Conservation (phyloP, 768 basidiomycete genomes). For the Trametes coccinea region DNA sequence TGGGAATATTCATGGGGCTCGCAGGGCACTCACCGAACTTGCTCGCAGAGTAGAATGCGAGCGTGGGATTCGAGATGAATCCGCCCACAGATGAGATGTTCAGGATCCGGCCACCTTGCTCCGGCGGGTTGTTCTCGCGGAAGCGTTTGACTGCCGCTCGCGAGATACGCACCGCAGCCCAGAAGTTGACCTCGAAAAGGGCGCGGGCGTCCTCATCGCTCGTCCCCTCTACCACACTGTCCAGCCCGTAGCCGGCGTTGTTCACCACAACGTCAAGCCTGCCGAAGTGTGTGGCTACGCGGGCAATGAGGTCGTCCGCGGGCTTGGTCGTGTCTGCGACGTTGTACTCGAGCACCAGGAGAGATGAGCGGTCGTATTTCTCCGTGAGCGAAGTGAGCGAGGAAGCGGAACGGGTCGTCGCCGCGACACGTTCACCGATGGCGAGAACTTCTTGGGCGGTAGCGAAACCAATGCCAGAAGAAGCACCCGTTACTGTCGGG, state of each 20-base stretch:
- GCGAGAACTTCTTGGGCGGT: slow-evolving; percentile 34
- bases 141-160: slow-evolving; percentile 20
- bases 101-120: slow-evolving; percentile 29
- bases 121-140: slow-evolving; percentile 22
- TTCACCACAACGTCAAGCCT: slow-evolving; percentile 36
- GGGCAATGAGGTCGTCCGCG: slow-evolving; percentile 15
- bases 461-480: slow-evolving; percentile 34
- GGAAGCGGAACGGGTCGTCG: slow-evolving; percentile 33
- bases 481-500: slow-evolving; percentile 34
- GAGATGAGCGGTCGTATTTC: slow-evolving; percentile 24
- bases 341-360: slow-evolving; percentile 35
- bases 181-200: slow-evolving; percentile 45
- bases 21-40: slow-evolving; percentile 37
- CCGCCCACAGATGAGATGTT: slow-evolving; percentile 38
- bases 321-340: slow-evolving; percentile 27
- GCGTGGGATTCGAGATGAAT: slow-evolving; percentile 32
- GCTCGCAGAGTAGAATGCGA: slow-evolving; percentile 36
- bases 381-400: slow-evolving; percentile 27
- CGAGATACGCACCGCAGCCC: slow-evolving; percentile 44
- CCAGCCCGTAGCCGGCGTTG: slow-evolving; percentile 26
- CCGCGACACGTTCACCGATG: slow-evolving; percentile 36
- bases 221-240: slow-evolving; percentile 40
- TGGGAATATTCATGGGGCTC: background rate
- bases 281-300: slow-evolving; percentile 26
- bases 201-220: slow-evolving; percentile 36